Evolutionary conservation across 2,329 filamentous ascomycete species (phyloP).

Genomic region (Fusarium gaditjirri): DNA sequence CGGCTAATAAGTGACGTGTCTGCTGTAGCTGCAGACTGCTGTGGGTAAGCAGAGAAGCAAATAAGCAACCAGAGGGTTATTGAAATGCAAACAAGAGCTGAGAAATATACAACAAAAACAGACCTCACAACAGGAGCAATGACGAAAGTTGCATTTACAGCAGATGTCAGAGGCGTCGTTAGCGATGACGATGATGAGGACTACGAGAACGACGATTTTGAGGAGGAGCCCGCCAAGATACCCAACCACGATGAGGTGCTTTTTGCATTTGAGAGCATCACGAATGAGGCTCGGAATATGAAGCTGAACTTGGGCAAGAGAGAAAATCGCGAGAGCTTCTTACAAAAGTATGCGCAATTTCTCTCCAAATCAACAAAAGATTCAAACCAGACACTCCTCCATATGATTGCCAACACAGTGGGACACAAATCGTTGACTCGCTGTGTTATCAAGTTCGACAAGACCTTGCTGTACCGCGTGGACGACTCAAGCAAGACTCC

Average conservation of each 20-base stretch:
- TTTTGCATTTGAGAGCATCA: background rate
- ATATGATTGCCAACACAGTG: background rate
- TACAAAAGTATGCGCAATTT: background rate
- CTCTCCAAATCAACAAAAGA: background rate
- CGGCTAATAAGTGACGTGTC: background rate
- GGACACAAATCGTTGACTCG: background rate
- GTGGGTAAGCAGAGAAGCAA: background rate
- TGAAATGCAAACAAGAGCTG: background rate
- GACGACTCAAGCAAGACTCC: background rate
- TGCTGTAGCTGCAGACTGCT: background rate
- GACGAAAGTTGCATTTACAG: background rate
- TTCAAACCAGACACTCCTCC: background rate
- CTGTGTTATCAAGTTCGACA: background rate
- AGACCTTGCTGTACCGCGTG: background rate
- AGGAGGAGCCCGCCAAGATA: background rate
- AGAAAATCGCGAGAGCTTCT: background rate
- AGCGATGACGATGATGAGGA: background rate
- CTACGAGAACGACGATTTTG: background rate
- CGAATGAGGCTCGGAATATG: background rate
- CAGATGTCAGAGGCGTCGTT: background rate
- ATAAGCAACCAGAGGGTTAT: background rate
- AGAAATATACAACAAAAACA: background rate
- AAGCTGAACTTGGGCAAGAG: background rate
- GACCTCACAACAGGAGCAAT: background rate
- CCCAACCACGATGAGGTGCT: background rate